These are phyloP conservation scores for Coriaria nepalensis DNA, from an alignment of 306 rosid species.

Conservation along the genomic window DNA sequence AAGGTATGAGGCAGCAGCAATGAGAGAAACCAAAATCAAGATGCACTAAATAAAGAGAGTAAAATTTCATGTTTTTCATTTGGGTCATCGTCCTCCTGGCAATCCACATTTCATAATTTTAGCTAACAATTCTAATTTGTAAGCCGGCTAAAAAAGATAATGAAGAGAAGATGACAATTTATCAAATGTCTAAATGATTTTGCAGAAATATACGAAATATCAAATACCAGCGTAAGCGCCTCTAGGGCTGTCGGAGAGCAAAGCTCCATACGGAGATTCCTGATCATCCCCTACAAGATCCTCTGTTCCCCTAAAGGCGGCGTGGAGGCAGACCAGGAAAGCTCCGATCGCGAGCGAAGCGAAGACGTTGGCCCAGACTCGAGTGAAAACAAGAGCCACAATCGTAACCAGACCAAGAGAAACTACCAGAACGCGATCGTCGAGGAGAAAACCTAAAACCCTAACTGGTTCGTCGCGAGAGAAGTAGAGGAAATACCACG, in stretches of 20 bases:
- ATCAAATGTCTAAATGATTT: no score
- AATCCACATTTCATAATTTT: no score
- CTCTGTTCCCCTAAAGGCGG: slow-evolving; percentile 27
- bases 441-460: slow-evolving; percentile 21
- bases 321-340: slow-evolving; percentile 22
- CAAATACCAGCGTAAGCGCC: slow-evolving; percentile 32
- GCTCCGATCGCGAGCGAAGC: slow-evolving; percentile 15
- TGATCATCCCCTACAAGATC: slow-evolving; percentile 35
- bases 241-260: slow-evolving; percentile 23
- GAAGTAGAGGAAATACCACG: slow-evolving; percentile 49
- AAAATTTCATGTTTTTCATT: no score
- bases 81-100: no score
- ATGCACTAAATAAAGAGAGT: no score
- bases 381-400: slow-evolving; percentile 18
- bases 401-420: slow-evolving; percentile 20
- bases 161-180: no score
- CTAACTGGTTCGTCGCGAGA: slow-evolving; percentile 29
- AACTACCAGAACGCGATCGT: slow-evolving; percentile 15
- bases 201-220: not conserved
- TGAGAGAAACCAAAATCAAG: no score
- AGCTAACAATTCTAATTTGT: no score
- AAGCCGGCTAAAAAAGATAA: no score
- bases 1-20: no score
- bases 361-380: slow-evolving; percentile 34
- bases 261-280: slow-evolving; percentile 41